Conservation (phyloP, 805 yeast species). For the Pichia kluyveri region DNA sequence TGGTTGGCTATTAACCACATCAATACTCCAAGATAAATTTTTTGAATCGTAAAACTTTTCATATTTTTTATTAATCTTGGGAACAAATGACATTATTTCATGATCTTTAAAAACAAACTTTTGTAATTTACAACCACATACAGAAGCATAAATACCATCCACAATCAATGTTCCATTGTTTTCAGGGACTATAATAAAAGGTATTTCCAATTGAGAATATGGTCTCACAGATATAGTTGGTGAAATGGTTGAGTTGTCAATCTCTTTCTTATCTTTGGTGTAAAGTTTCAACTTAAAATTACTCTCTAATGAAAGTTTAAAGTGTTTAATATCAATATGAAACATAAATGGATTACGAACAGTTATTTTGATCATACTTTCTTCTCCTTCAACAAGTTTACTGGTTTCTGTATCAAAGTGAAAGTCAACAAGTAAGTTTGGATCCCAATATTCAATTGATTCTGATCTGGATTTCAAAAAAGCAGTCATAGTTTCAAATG, state of each 20-base stretch:
- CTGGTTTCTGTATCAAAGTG: constrained; percentile 12
- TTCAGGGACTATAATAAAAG: constrained; percentile 40
- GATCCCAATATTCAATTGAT: constrained; percentile 60
- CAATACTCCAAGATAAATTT: constrained; percentile 25
- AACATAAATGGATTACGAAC: constrained; percentile 78
- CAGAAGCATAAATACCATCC: constrained; percentile 40
- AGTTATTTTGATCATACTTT: constrained; percentile 43
- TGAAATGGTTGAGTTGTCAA: constrained; percentile 12
- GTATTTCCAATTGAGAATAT: constrained; percentile 28
- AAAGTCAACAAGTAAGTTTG: constrained; percentile 32
- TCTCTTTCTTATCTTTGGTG: constrained; percentile 2
- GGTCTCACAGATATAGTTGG: constrained; percentile 29
- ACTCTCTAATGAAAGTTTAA: constrained; percentile 29
- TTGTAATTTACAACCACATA: constrained; percentile 42
- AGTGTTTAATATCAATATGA: constrained; percentile 49
- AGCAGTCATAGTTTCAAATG: constrained; percentile 28
- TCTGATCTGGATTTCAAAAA: constrained; percentile 9
- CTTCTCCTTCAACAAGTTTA: constrained; percentile 50
- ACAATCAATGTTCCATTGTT: constrained; percentile 40
- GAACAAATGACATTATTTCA: not conserved
- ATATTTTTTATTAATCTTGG: constrained; percentile 6
- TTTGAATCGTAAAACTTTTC: not conserved
- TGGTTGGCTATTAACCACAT: constrained; percentile 45
- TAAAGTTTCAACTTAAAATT: constrained; percentile 16
- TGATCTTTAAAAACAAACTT: constrained; percentile 23